Conservation (phyloP, 306 rosid species). For the Lathyrus aphaca region DNA sequence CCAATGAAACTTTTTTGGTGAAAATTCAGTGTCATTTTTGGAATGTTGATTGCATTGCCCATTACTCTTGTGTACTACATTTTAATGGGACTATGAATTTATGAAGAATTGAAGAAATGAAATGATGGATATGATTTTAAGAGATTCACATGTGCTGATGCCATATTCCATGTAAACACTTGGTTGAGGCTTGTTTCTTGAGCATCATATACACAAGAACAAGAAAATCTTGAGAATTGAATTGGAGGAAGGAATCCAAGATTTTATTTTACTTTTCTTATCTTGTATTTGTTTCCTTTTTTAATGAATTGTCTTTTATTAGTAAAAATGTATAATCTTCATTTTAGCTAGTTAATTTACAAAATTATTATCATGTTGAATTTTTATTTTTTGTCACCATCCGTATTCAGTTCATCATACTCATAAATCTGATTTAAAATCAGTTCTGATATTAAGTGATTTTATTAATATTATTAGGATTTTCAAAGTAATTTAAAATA, state of each 20-base stretch:
- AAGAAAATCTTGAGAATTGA: constrained; percentile 33
- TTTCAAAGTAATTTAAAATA: too few relatives aligned
- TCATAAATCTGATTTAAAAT: too few relatives aligned
- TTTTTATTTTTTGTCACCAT: too few relatives aligned
- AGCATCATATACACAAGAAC: constrained; percentile 20
- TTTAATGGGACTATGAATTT: constrained; percentile 73
- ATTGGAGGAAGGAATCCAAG: constrained; percentile 39
- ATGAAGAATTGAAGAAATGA: constrained; percentile 2
- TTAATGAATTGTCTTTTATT: constrained; percentile 47
- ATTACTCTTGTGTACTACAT: constrained; percentile 95
- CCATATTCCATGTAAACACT: constrained; percentile 39
- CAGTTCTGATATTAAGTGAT: too few relatives aligned
- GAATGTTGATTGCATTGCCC: constrained; percentile 93
- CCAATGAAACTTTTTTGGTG: constrained; percentile 24
- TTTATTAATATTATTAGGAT: too few relatives aligned
- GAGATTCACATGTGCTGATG: constrained; percentile 38
- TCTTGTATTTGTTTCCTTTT: constrained; percentile 22
- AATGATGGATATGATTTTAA: constrained; percentile 39
- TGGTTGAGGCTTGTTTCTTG: constrained; percentile 34
- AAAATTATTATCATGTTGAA: constrained; percentile 22
- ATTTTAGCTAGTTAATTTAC: constrained; percentile 66
- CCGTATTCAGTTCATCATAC: too few relatives aligned
- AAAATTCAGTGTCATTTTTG: constrained; percentile 84
- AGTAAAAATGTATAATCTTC: constrained; percentile 65
- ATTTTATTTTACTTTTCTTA: constrained; percentile 30